A percentile compares a stretch with the other conserved stretches of the same genome.
phyloP scores from a whole-genome alignment of 1,284 basidiomycete species.

The Athelia psychrophila region DNA sequence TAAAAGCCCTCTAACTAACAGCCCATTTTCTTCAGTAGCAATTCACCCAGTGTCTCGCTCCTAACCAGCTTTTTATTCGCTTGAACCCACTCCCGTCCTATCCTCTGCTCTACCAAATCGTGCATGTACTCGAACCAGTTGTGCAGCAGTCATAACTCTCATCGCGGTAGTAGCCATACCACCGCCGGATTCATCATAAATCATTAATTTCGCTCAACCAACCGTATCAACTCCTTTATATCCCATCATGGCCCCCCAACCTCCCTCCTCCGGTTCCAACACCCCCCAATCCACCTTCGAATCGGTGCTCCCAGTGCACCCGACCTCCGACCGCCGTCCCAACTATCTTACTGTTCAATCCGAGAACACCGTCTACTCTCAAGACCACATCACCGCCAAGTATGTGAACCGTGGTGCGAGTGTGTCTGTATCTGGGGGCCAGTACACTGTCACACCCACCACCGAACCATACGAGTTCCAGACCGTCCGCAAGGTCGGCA shows the following conservation, averaged over 20 bases:
- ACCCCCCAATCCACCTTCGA: conserved; percentile 67
- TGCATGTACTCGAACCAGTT: conserved; percentile 91
- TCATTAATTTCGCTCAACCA: conserved; percentile 38
- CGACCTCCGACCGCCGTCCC: conserved; percentile 79
- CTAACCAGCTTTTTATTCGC: neutral
- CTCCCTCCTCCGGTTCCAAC: conserved; percentile 55
- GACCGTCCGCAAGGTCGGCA: conserved; percentile 84
- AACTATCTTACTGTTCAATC: conserved; percentile 83
- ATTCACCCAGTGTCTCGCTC: neutral
- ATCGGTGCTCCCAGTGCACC: conserved; percentile 71
- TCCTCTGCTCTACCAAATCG: conserved; percentile 29
- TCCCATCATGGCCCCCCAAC: conserved; percentile 47
- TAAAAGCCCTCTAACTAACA: neutral
- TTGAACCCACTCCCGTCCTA: neutral
- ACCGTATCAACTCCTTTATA: conserved; percentile 18
- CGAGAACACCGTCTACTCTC: conserved; percentile 78
- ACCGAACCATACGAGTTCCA: conserved; percentile 87
- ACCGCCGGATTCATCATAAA: conserved; percentile 56
- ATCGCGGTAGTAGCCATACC: conserved; percentile 75
- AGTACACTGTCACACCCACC: conserved; percentile 77
- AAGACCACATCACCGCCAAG: conserved; percentile 80
- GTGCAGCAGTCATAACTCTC: conserved; percentile 73
- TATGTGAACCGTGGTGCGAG: conserved; percentile 83
- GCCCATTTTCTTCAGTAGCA: neutral
- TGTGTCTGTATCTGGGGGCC: conserved; percentile 68